These are phyloP conservation scores for Colletotrichum tropicicola DNA, from an alignment of 2,329 filamentous ascomycete genomes.

Conservation along the genomic window DNA sequence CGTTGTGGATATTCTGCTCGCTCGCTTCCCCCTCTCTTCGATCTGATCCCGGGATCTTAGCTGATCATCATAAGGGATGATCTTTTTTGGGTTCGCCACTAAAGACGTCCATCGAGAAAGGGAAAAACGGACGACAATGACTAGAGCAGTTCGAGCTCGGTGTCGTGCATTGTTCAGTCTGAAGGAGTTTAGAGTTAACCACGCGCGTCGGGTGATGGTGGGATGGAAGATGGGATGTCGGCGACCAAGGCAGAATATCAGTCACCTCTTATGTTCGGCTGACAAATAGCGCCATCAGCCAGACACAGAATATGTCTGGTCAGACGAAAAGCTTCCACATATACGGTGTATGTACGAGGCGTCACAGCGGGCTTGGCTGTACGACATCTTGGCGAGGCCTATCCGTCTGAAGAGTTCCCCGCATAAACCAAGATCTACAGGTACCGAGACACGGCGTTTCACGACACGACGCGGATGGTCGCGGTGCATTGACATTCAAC, in stretches of 20 bases:
- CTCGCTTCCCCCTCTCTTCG: background rate
- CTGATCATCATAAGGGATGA: conserved; percentile 1
- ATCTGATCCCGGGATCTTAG: conserved; percentile 4
- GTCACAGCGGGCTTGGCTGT: too few species aligned
- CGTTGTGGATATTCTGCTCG: background rate
- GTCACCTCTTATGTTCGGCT: background rate
- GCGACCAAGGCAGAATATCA: too few species aligned
- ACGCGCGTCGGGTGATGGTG: background rate
- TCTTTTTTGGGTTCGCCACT: background rate
- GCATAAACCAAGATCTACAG: background rate
- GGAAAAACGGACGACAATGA: background rate
- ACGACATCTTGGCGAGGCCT: background rate
- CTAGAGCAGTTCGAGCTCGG: background rate
- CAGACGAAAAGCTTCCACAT: background rate
- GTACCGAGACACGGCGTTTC: conserved; percentile 5
- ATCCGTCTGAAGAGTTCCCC: background rate
- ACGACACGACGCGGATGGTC: background rate
- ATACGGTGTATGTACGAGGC: too few species aligned
- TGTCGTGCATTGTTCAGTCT: background rate
- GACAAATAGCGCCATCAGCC: background rate
- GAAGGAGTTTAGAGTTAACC: background rate
- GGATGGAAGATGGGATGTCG: conserved; percentile 9
- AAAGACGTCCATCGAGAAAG: background rate
- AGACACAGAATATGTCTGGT: background rate
- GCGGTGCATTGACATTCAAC: background rate